A percentile compares a stretch with the other conserved stretches of the same genome.
phyloP scores from a whole-genome alignment of 2,329 filamentous ascomycete genomes.

The Purpureocillium takamizusanense region DNA sequence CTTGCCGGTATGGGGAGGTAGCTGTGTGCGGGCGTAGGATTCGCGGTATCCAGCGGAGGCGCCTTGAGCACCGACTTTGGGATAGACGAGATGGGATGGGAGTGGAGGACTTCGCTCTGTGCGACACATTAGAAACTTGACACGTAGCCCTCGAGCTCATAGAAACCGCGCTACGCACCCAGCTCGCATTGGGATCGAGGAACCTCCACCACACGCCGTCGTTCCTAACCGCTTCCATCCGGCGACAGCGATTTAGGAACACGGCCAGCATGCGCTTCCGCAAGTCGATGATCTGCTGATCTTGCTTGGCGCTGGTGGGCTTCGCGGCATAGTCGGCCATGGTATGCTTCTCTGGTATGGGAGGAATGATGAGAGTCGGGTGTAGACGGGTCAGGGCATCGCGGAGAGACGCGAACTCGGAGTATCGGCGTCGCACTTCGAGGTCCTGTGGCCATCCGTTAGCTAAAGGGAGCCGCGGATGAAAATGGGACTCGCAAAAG shows the following conservation, averaged over 20 bases:
- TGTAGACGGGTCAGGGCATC: constrained; percentile 85
- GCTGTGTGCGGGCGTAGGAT: constrained; percentile 76
- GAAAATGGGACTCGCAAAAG: background rate
- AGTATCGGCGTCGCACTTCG: constrained; percentile 90
- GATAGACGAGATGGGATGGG: constrained; percentile 80
- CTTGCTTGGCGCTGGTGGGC: constrained; percentile 95
- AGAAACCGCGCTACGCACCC: constrained; percentile 50
- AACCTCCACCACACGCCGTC: constrained; percentile 98
- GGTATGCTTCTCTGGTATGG: constrained; percentile 96
- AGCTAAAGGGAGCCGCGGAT: background rate
- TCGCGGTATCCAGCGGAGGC: constrained; percentile 90
- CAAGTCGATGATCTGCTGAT: constrained; percentile 91
- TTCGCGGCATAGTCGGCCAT: constrained; percentile 98
- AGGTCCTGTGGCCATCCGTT: constrained; percentile 57
- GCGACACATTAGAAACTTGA: constrained; percentile 10
- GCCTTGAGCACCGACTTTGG: constrained; percentile 92
- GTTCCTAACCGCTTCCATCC: constrained; percentile 83
- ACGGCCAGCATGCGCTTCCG: constrained; percentile 95
- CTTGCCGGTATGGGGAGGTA: constrained; percentile 79
- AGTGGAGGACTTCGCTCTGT: constrained; percentile 89
- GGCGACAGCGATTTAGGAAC: constrained; percentile 85
- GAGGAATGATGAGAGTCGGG: constrained; percentile 89
- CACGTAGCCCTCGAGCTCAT: background rate
- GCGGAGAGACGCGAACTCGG: constrained; percentile 87
- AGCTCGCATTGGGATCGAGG: constrained; percentile 94